Evolutionary conservation across 495 filamentous ascomycete genomes (phyloP).

Genomic region (Physcia stellaris): DNA sequence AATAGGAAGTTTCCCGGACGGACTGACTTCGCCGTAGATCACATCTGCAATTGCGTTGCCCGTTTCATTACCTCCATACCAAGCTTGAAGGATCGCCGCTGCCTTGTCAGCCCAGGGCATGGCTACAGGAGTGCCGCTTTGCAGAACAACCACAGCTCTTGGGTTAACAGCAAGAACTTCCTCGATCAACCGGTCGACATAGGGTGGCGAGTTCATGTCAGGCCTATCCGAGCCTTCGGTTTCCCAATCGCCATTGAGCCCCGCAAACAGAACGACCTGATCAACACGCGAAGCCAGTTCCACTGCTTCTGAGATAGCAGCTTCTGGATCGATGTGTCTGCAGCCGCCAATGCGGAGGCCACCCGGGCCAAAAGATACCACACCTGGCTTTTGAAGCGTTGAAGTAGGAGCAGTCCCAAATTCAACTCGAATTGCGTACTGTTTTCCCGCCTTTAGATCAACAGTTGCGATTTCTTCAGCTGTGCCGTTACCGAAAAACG

Average conservation of each 20-base stretch:
- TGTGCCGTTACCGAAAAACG: slow-evolving; percentile 49
- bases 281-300: slow-evolving; percentile 48
- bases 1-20: slow-evolving; percentile 40
- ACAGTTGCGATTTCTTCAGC: slow-evolving; percentile 45
- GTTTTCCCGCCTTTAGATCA: slow-evolving; percentile 41
- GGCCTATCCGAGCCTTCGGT: slow-evolving; percentile 77
- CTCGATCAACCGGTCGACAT: slow-evolving; percentile 60
- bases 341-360: slow-evolving; percentile 70
- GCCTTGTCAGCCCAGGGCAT: slow-evolving; percentile 70
- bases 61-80: slow-evolving; percentile 55
- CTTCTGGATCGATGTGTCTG: slow-evolving; percentile 49
- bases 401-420: slow-evolving; percentile 52
- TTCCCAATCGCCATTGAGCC: slow-evolving; percentile 78
- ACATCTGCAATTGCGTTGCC: slow-evolving; percentile 51
- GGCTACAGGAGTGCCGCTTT: slow-evolving; percentile 70
- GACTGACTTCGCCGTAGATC: slow-evolving; percentile 41
- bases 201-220: slow-evolving; percentile 69
- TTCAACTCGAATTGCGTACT: slow-evolving; percentile 46
- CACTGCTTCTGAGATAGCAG: slow-evolving; percentile 51
- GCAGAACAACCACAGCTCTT: slow-evolving; percentile 63
- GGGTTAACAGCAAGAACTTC: slow-evolving; percentile 59
- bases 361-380: slow-evolving; percentile 46
- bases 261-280: slow-evolving; percentile 66
- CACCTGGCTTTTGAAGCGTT: slow-evolving; percentile 37
- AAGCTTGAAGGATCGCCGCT: slow-evolving; percentile 58